Conservation (phyloP, 257 asterid species). For the Petrea volubilis region DNA sequence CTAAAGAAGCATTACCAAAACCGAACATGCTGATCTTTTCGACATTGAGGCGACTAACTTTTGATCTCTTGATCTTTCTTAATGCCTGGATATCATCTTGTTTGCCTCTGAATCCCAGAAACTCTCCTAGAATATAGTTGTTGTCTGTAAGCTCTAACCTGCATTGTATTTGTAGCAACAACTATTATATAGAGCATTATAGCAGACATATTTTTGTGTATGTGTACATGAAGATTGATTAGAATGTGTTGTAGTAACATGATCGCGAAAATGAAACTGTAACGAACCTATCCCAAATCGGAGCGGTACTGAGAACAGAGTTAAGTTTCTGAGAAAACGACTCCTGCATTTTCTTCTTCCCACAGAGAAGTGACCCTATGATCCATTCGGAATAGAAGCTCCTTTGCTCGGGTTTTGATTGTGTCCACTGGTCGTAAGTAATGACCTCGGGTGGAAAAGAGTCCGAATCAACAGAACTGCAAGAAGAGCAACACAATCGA, state of each 20-base stretch:
- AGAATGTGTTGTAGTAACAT: background rate
- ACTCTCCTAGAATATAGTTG: slow-evolving; percentile 67
- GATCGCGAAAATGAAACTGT: background rate
- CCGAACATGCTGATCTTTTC: slow-evolving; percentile 72
- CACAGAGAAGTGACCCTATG: slow-evolving; percentile 62
- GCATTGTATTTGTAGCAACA: slow-evolving; percentile 29
- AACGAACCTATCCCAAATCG: slow-evolving; percentile 77
- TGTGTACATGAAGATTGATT: background rate
- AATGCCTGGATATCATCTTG: slow-evolving; percentile 60
- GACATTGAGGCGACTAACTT: slow-evolving; percentile 58
- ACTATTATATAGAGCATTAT: too few relatives aligned
- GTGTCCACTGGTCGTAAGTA: slow-evolving; percentile 63
- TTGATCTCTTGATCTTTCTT: slow-evolving; percentile 74
- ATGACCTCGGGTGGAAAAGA: slow-evolving; percentile 69
- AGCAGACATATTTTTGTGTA: too few relatives aligned
- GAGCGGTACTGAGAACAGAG: slow-evolving; percentile 73
- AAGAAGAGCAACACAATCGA: slow-evolving; percentile 24
- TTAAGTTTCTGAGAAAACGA: slow-evolving; percentile 58
- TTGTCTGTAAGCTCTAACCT: slow-evolving; percentile 76
- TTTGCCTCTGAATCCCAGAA: slow-evolving; percentile 75
- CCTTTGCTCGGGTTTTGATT: slow-evolving; percentile 52
- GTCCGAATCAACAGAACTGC: slow-evolving; percentile 43
- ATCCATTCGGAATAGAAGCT: slow-evolving; percentile 64
- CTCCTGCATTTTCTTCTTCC: slow-evolving; percentile 66
- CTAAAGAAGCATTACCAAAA: slow-evolving; percentile 58